These are phyloP conservation scores for Zymoseptoria passerinii DNA, from an alignment of 2,329 filamentous ascomycete genomes.

Conservation along the genomic window DNA sequence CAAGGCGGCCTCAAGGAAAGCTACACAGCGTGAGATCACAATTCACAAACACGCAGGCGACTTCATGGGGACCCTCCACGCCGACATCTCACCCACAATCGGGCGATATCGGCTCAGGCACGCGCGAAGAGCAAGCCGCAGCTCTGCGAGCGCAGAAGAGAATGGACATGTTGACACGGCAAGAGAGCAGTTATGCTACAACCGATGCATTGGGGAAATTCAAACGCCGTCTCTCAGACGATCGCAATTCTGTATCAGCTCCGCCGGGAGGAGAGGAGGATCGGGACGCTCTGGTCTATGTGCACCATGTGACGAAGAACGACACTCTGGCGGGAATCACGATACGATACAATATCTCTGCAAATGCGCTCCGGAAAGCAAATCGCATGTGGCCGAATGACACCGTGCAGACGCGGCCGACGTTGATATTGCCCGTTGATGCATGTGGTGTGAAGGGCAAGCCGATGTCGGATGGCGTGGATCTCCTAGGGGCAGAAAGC, in stretches of 20 bases:
- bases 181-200: constrained; percentile 30
- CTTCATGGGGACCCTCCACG: constrained; percentile 40
- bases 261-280: constrained; percentile 51
- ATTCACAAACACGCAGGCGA: constrained; percentile 33
- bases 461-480: constrained; percentile 34
- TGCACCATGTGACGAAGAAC: constrained; percentile 72
- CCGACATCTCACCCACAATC: constrained; percentile 28
- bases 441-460: constrained; percentile 77
- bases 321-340: constrained; percentile 90
- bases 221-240: constrained; percentile 63
- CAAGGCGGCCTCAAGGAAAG: constrained; percentile 25
- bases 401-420: constrained; percentile 74
- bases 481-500: constrained; percentile 25
- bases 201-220: constrained; percentile 40
- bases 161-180: constrained; percentile 37
- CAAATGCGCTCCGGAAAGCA: constrained; percentile 72
- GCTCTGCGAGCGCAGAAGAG: constrained; percentile 43
- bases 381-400: constrained; percentile 96
- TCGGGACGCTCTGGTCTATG: constrained; percentile 74
- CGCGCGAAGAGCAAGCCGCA: constrained; percentile 39
- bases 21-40: constrained; percentile 9
- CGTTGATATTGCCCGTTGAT: constrained; percentile 78
- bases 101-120: constrained; percentile 36
- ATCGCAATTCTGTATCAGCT: constrained; percentile 41
- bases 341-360: constrained; percentile 79